Percentiles rank a stretch among this genome's conserved stretches.
These are phyloP conservation scores for Quercus aquifolioides DNA, from an alignment of 306 rosid genomes.

Conservation along the genomic window DNA sequence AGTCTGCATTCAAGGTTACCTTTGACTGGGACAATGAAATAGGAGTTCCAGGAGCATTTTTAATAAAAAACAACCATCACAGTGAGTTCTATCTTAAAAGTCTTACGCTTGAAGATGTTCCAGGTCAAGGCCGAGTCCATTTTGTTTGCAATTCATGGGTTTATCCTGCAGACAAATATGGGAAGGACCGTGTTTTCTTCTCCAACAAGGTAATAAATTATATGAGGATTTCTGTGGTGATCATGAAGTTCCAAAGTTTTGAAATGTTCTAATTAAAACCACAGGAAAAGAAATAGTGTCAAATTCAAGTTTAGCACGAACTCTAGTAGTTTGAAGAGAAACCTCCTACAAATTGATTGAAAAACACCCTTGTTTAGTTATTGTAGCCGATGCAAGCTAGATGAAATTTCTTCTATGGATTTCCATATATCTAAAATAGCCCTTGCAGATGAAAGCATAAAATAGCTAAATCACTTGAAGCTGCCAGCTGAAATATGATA, in stretches of 20 bases:
- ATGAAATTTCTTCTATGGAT: no score
- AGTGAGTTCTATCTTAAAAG: slow-evolving; percentile 62
- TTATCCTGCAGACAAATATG: slow-evolving; percentile 56
- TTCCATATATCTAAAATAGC: no score
- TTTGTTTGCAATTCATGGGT: slow-evolving; percentile 88
- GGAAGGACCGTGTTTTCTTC: slow-evolving; percentile 70
- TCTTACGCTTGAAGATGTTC: slow-evolving; percentile 65
- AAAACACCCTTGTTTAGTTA: no score
- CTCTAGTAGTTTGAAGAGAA: no score
- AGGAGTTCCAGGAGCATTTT: slow-evolving; percentile 72
- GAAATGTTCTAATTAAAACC: neutral
- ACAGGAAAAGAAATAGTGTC: neutral
- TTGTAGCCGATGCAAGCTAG: no score
- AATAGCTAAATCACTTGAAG: no score
- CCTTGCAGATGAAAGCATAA: no score
- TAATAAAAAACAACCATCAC: slow-evolving; percentile 59
- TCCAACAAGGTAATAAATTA: slow-evolving; percentile 53
- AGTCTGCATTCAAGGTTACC: slow-evolving; percentile 45
- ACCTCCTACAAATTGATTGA: no score
- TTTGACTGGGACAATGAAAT: slow-evolving; percentile 64
- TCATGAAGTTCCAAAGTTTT: neutral
- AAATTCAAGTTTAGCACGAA: no score
- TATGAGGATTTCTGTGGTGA: no score
- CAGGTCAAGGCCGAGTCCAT: slow-evolving; percentile 57
- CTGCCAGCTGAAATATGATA: no score